These are phyloP conservation scores for Fonsecaea pedrosoi DNA, from an alignment of 2,329 filamentous ascomycete genomes.

Conservation along the genomic window DNA sequence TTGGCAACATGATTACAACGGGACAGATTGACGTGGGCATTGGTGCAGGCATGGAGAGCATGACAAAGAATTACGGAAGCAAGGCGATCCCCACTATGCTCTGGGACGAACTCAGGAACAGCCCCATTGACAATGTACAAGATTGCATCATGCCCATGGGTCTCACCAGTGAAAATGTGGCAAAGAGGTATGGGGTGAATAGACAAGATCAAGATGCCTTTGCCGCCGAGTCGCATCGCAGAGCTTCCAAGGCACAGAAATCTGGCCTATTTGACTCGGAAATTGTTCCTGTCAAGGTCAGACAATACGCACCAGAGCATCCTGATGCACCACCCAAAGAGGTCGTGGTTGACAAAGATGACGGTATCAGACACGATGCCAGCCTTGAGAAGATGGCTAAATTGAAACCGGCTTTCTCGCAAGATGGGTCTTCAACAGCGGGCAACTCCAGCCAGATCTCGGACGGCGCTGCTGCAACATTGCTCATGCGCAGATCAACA, in stretches of 20 bases:
- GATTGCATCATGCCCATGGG: slow-evolving; percentile 98
- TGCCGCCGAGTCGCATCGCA: slow-evolving; percentile 74
- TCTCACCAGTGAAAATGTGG: slow-evolving; percentile 86
- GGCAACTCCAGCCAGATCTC: slow-evolving; percentile 86
- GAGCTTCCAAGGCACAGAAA: slow-evolving; percentile 73
- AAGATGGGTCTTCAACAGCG: slow-evolving; percentile 78
- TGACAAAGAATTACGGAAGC: slow-evolving; percentile 88
- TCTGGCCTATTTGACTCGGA: slow-evolving; percentile 76
- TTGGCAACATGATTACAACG: slow-evolving; percentile 76
- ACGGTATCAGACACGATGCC: slow-evolving; percentile 76
- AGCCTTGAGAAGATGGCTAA: slow-evolving; percentile 73
- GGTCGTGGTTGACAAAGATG: slow-evolving; percentile 76
- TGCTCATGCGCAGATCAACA: slow-evolving; percentile 84
- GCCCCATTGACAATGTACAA: slow-evolving; percentile 69
- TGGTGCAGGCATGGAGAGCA: slow-evolving; percentile 92
- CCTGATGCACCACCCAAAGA: slow-evolving; percentile 63
- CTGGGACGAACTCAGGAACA: slow-evolving; percentile 75
- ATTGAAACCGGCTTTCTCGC: slow-evolving; percentile 84
- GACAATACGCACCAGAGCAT: slow-evolving; percentile 69
- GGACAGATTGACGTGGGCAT: slow-evolving; percentile 77
- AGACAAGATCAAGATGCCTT: slow-evolving; percentile 83
- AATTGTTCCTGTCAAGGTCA: slow-evolving; percentile 79
- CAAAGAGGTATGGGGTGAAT: slow-evolving; percentile 73
- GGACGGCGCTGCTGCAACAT: slow-evolving; percentile 82
- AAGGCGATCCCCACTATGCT: slow-evolving; percentile 82